Conservation (phyloP, 2,329 filamentous ascomycete species). For the Furcasterigmium furcatum region DNA sequence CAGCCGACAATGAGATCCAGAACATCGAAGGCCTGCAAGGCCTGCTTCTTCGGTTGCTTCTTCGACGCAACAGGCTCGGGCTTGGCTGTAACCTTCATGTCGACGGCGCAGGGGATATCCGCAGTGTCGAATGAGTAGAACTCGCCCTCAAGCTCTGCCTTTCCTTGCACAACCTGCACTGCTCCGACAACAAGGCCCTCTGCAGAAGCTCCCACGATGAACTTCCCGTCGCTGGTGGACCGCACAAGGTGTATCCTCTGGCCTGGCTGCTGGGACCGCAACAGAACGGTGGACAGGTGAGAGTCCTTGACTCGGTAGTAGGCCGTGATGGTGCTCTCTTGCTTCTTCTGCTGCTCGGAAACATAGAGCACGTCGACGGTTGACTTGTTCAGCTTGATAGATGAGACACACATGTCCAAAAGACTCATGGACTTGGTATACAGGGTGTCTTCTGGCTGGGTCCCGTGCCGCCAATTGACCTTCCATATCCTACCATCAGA, state of each 20-base stretch:
- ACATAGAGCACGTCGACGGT: constrained; percentile 38
- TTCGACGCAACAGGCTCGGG: constrained; percentile 13
- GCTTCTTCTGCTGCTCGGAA: constrained; percentile 7
- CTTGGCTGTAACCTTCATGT: constrained; percentile 47
- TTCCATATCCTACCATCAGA: constrained; percentile 54
- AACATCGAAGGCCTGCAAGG: constrained; percentile 24
- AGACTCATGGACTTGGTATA: constrained; percentile 38
- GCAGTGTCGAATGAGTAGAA: constrained; percentile 57
- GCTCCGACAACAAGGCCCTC: constrained; percentile 60
- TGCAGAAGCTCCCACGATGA: constrained; percentile 40
- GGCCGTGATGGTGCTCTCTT: constrained; percentile 34
- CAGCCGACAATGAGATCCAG: constrained; percentile 80
- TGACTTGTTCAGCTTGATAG: constrained; percentile 28
- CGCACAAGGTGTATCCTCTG: constrained; percentile 38
- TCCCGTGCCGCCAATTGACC: constrained; percentile 54
- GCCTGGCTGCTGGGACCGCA: constrained; percentile 30
- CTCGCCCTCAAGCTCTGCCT: constrained; percentile 44
- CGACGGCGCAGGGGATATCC: constrained; percentile 64
- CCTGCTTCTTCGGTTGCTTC: constrained; percentile 21
- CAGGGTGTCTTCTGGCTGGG: constrained; percentile 37
- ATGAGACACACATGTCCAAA: constrained; percentile 40
- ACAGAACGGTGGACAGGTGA: constrained; percentile 24
- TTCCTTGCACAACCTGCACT: constrained; percentile 24
- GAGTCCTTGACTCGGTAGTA: constrained; percentile 33
- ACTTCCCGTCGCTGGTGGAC: constrained; percentile 49